These are phyloP conservation scores for Daldinia caldariorum DNA, from an alignment of 495 filamentous ascomycete genomes.

Conservation along the genomic window DNA sequence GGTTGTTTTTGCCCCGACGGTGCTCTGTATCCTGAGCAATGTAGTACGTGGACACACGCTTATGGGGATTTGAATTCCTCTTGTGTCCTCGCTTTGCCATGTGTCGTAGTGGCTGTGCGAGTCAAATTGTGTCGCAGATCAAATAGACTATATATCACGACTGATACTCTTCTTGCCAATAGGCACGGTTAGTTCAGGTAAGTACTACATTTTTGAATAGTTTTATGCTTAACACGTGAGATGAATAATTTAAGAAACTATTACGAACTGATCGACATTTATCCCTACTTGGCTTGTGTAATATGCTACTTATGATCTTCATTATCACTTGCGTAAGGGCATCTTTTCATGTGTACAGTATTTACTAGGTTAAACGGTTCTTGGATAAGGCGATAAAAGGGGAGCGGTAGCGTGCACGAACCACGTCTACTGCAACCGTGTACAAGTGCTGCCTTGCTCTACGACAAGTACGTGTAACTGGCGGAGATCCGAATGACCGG, in stretches of 20 bases:
- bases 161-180: not conserved
- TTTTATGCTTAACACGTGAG: not conserved
- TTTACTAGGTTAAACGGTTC: not conserved
- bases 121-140: not conserved
- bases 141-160: not conserved
- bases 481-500: conserved; percentile 3
- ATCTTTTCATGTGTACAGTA: not conserved
- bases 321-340: conserved; percentile 8
- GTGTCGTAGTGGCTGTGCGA: not conserved
- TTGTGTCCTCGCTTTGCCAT: conserved; percentile 1
- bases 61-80: conserved; percentile 6
- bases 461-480: not conserved
- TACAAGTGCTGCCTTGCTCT: not conserved
- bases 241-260: not conserved
- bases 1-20: conserved; percentile 15
- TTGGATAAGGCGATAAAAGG: conserved; percentile 1
- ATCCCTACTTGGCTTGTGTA: not conserved
- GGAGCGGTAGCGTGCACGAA: not conserved
- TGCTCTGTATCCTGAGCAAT: not conserved
- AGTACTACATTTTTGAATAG: not conserved
- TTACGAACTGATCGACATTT: conserved; percentile 3
- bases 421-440: conserved; percentile 3
- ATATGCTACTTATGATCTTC: conserved; percentile 1
- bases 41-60: conserved; percentile 12
- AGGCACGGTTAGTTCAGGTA: no score